Evolutionary conservation across 179 eudicot species (phyloP), one percentile per base, ranked within the genome.

Genomic region (Patellifolia procumbens): DNA sequence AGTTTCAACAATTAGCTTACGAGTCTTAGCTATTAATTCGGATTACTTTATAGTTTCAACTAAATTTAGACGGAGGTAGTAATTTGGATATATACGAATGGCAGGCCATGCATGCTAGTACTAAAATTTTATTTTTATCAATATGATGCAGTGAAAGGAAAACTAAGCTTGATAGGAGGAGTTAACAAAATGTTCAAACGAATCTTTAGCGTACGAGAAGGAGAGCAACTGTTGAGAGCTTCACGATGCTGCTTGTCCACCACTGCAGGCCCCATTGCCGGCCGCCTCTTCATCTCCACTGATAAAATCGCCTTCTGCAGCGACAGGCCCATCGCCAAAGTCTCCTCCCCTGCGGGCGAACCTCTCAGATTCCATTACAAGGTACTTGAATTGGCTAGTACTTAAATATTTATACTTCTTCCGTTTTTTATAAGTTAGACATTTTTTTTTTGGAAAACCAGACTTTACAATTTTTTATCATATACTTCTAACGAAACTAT

Each of bases 81-180:
- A n/a, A n/a, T n/a, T n/a, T n/a, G n/a, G n/a, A n/a, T n/a, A n/a
- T n/a, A n/a, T n/a, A n/a, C n/a, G n/a, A n/a, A n/a, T n/a, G n/a
- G n/a, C n/a, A n/a, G n/a, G n/a, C n/a, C n/a, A n/a, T n/a, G n/a
- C n/a, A n/a, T n/a, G n/a, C n/a, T n/a, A n/a, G n/a, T n/a, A n/a
- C 28, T 58, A 26, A 58, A 2, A 9, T 56, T 56, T 58, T 58
- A 12, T n/a, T 20, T 7, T 22, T n/a, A 53, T 26, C 28, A 4
- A 51, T 10, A 28, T 16, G 3, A n/a, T 56, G 66, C 79, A 76
- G 77, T 81, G 42, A 84, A 67, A 79, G 76, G 85, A 7, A 86
- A 82, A 43, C 69, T 86, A 55, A 87, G 88, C 63, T 73, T 90
- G 51, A 89, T 70, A 53, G 88, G 89, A 52, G 83, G 88, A 0